Conservation (phyloP, 768 basidiomycete species). For the Tylopilus sp. region DNA sequence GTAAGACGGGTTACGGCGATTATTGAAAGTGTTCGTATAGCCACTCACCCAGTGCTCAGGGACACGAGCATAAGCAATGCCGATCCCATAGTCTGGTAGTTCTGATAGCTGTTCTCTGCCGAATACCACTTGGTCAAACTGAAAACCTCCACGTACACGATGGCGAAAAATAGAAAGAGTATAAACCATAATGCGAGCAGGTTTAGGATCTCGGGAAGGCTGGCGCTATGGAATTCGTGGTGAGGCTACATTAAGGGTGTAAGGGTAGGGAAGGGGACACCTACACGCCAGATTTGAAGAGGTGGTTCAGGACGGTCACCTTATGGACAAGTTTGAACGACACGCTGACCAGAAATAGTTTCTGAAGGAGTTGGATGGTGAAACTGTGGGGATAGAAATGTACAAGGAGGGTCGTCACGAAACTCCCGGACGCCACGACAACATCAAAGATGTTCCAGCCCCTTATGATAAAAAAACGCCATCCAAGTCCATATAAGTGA, state of each 20-base stretch:
- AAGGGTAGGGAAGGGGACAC: slow-evolving; percentile 28
- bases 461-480: slow-evolving; percentile 75
- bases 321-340: slow-evolving; percentile 93
- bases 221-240: slow-evolving; percentile 43
- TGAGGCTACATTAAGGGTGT: neutral
- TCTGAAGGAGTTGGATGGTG: slow-evolving; percentile 65
- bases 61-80: slow-evolving; percentile 87
- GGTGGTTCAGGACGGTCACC: slow-evolving; percentile 82
- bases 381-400: slow-evolving; percentile 51
- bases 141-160: slow-evolving; percentile 87
- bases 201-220: slow-evolving; percentile 80
- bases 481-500: slow-evolving; percentile 82
- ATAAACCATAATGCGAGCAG: slow-evolving; percentile 86
- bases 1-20: slow-evolving; percentile 4
- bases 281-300: slow-evolving; percentile 98
- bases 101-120: slow-evolving; percentile 56
- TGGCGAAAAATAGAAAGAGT: slow-evolving; percentile 87
- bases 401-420: slow-evolving; percentile 77
- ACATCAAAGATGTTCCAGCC: slow-evolving; percentile 95
- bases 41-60: slow-evolving; percentile 84
- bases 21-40: neutral
- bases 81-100: slow-evolving; percentile 76
- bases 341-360: slow-evolving; percentile 89
- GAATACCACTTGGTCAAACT: slow-evolving; percentile 83
- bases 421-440: slow-evolving; percentile 73